A percentile compares a stretch with the other conserved stretches of the same genome.
Evolutionary conservation across 495 filamentous ascomycete species (phyloP).

Genomic region (Hyaloscypha bicolor): DNA sequence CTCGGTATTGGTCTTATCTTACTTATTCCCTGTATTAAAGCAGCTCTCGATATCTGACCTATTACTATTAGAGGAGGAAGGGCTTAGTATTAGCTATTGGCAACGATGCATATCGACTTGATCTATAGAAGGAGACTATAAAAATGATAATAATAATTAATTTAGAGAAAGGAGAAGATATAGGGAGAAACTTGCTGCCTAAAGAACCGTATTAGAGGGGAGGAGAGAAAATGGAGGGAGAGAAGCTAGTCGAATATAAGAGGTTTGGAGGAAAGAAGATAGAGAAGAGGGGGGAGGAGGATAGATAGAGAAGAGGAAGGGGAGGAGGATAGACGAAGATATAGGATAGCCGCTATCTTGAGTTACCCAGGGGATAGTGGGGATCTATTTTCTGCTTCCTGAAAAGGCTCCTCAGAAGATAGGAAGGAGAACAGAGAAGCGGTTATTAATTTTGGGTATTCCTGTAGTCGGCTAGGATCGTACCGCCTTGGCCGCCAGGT

Average conservation of each 20-base stretch:
- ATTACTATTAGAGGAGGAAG: conserved; percentile 21
- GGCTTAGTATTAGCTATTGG: conserved; percentile 21
- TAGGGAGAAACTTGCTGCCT: too few species aligned
- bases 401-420: too few species aligned
- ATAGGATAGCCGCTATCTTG: conserved; percentile 8
- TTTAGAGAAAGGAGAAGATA: too few species aligned
- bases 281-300: too few species aligned
- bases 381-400: conserved; percentile 17
- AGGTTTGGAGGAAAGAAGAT: too few species aligned
- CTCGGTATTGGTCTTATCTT: conserved; percentile 16
- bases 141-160: too few species aligned
- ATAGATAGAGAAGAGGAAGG: too few species aligned
- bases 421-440: background rate
- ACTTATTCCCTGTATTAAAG: conserved; percentile 22
- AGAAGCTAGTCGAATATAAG: too few species aligned
- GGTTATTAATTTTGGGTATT: background rate
- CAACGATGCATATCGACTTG: conserved; percentile 18
- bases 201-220: too few species aligned
- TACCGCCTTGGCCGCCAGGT: background rate
- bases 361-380: conserved; percentile 12
- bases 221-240: too few species aligned
- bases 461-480: background rate
- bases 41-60: conserved; percentile 23
- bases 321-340: conserved; percentile 10
- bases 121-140: too few species aligned